Evolutionary conservation across 2,329 filamentous ascomycete genomes (phyloP).

Genomic region (Apiospora pterosperma): DNA sequence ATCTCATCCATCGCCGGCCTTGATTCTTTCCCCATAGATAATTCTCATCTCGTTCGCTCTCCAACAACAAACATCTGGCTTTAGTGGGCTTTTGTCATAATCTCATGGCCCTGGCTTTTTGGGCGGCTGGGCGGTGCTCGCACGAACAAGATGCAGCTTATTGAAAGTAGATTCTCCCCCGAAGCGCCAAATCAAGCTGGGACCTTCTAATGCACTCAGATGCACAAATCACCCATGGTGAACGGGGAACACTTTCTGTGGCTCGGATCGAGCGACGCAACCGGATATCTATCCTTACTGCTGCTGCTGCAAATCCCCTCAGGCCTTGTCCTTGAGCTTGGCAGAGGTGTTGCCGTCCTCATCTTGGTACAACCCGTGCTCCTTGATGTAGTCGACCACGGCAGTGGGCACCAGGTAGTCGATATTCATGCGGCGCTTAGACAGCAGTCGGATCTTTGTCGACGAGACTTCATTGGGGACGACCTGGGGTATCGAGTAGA

Average conservation of each 20-base stretch:
- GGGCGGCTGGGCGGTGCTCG: background rate
- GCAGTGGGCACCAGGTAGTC: constrained; percentile 71
- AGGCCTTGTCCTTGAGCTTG: constrained; percentile 25
- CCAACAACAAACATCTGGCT: background rate
- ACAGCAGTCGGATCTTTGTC: constrained; percentile 76
- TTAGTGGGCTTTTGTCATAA: background rate
- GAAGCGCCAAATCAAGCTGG: background rate
- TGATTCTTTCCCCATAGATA: background rate
- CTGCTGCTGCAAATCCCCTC: background rate
- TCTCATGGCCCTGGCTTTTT: background rate
- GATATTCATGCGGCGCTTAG: constrained; percentile 78
- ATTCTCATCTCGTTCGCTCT: background rate
- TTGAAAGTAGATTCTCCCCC: background rate
- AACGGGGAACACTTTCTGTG: background rate
- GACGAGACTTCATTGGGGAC: constrained; percentile 85
- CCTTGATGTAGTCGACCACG: constrained; percentile 71
- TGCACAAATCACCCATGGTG: background rate
- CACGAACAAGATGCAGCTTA: background rate
- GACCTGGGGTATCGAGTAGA: constrained; percentile 83
- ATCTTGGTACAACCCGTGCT: constrained; percentile 57
- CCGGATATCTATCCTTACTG: background rate
- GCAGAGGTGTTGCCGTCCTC: constrained; percentile 14
- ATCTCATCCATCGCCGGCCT: background rate
- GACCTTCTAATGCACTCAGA: background rate
- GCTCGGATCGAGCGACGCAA: background rate